These are phyloP conservation scores for Tricholoma terreum DNA, from an alignment of 768 basidiomycete genomes.

Conservation along the genomic window DNA sequence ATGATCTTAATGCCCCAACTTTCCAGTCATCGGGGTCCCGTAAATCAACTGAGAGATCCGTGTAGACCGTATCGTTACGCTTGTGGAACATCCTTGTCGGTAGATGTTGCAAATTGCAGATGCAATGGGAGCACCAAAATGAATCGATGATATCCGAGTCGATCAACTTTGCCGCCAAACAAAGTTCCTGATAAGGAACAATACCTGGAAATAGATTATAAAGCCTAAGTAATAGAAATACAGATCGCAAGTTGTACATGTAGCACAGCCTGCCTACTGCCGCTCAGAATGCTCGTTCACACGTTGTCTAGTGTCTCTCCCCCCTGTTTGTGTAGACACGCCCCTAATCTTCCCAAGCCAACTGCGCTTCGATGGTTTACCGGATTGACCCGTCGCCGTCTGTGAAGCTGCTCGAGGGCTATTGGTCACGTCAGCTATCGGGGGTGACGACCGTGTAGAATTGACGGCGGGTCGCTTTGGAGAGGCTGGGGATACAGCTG, in stretches of 20 bases:
- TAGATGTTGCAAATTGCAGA: too few species aligned
- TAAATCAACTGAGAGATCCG: conserved; percentile 57
- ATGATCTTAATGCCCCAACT: conserved; percentile 42
- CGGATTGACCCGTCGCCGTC: conserved; percentile 22
- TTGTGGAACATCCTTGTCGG: conserved; percentile 44
- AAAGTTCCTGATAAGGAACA: background rate
- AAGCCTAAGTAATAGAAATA: conserved; percentile 26
- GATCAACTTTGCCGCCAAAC: too few species aligned
- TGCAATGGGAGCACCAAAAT: too few species aligned
- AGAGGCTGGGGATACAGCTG: conserved; percentile 40
- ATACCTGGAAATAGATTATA: background rate
- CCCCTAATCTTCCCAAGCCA: conserved; percentile 74
- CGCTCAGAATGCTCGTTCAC: background rate
- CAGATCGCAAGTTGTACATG: conserved; percentile 6
- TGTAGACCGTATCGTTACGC: conserved; percentile 29
- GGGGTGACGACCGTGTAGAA: conserved; percentile 32
- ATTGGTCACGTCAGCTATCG: conserved; percentile 63
- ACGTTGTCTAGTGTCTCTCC: conserved; percentile 3
- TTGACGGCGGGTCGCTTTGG: conserved; percentile 42
- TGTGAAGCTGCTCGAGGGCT: conserved; percentile 41
- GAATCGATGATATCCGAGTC: too few species aligned
- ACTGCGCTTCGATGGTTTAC: conserved; percentile 52
- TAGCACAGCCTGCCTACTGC: too few species aligned
- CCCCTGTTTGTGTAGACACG: conserved; percentile 29
- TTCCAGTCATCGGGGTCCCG: conserved; percentile 59